These are phyloP conservation scores for Solanum tarijense DNA, from an alignment of 257 asterid species.

Conservation along the genomic window DNA sequence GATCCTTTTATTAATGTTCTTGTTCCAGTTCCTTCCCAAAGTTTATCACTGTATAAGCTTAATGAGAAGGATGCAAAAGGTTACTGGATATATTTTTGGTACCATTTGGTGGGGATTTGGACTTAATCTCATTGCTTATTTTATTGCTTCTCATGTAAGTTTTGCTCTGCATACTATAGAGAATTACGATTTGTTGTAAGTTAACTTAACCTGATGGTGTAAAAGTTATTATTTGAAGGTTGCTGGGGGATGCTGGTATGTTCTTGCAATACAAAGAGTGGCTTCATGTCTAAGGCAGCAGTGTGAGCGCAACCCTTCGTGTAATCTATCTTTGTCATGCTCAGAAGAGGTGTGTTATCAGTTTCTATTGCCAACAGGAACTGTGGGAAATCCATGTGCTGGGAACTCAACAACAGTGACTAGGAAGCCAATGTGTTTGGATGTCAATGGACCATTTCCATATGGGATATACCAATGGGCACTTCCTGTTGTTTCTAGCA, in stretches of 20 bases:
- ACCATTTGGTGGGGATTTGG: slow-evolving; percentile 98
- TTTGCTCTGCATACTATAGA: neutral
- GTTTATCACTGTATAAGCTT: slow-evolving; percentile 68
- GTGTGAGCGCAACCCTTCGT: slow-evolving; percentile 27
- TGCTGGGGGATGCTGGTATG: slow-evolving; percentile 97
- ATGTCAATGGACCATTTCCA: slow-evolving; percentile 61
- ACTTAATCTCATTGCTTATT: slow-evolving; percentile 89
- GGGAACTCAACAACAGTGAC: slow-evolving; percentile 31
- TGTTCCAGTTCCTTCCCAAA: slow-evolving; percentile 84
- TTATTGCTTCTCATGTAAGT: slow-evolving; percentile 93
- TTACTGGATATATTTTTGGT: slow-evolving; percentile 85
- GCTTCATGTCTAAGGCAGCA: slow-evolving; percentile 69
- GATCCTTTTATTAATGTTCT: slow-evolving; percentile 57
- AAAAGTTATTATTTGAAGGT: slow-evolving; percentile 27
- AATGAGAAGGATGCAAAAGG: slow-evolving; percentile 87
- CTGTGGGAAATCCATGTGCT: slow-evolving; percentile 48
- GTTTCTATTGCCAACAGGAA: slow-evolving; percentile 38
- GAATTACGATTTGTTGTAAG: neutral
- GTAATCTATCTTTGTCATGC: slow-evolving; percentile 56
- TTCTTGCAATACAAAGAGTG: slow-evolving; percentile 81
- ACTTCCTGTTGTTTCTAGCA: slow-evolving; percentile 83
- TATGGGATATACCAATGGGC: slow-evolving; percentile 88
- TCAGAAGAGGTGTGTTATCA: slow-evolving; percentile 72
- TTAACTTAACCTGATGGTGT: neutral
- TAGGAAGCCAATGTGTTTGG: slow-evolving; percentile 49